Evolutionary conservation across 1,284 basidiomycete genomes (phyloP), one percentile per base, ranked within the genome.

Genomic region (Mycena sp.): DNA sequence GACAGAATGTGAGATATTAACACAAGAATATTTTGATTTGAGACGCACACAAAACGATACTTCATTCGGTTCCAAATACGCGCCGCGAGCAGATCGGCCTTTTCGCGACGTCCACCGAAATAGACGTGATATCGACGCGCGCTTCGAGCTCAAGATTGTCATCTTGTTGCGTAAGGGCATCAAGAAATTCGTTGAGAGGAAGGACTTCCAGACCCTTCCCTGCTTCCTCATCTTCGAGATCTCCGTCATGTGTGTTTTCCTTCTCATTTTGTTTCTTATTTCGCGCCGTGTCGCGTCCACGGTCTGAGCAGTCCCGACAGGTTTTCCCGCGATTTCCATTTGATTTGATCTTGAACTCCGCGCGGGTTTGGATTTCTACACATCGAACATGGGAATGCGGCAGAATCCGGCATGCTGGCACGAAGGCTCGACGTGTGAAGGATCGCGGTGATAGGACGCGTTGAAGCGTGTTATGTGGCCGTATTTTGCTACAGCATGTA

Each of bases 51-150:
- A 11, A 54, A 54, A 16, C 40, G 52, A 28, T 54, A 54, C 52
- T 54, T 54, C 52, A 54, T 54, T 11, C 52, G 40, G 40, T 32
- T 44, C 52, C 52, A 54, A 32, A 54, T 44, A 12, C n/a, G 21
- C 5, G 28, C 41, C 10, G 52, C 52, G 1, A 54, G 21, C 28
- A 16, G 25, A 32, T 54, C 52, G 14, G 52, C 2, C 41, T 44
- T 54, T 29, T 44, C 52, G 3, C 26, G n/a, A 35, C 52, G 52
- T 9, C 14, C 14, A 0, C 52, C 6, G 52, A 54, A 23, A 44
- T 35, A 19, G 52, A 43, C 0, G 40, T 23, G 6, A 43, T 35
- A 14, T 35, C 32, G 9, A 35, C 32, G 32, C 32, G 32, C 9
- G 32, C 32, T 14, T 35, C 32, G 12, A 54, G 52, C 17, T 44